phyloP scores from a whole-genome alignment of 2,329 filamentous ascomycete species.

The Botrytis tulipae region DNA sequence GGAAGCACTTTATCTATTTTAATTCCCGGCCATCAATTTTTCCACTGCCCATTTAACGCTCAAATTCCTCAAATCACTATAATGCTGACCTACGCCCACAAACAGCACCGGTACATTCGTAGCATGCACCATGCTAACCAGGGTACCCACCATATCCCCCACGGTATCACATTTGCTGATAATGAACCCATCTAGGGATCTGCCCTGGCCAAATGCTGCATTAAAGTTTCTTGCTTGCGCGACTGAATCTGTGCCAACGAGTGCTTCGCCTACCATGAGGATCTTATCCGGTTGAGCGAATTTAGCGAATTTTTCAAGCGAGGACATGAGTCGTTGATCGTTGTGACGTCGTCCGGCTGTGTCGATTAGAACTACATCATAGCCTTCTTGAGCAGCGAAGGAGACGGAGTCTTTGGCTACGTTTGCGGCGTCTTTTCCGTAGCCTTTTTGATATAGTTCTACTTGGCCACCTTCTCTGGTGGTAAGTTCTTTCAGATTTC shows the following conservation, averaged over 20 bases:
- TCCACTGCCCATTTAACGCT: conserved; percentile 69
- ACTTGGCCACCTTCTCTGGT: conserved; percentile 80
- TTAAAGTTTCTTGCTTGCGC: conserved; percentile 97
- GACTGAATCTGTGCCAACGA: conserved; percentile 93
- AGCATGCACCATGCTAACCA: conserved; percentile 96
- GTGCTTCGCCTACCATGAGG: conserved; percentile 87
- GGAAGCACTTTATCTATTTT: conserved; percentile 8
- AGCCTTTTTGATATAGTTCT: conserved; percentile 94
- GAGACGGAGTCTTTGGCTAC: conserved; percentile 93
- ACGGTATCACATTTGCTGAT: conserved; percentile 99
- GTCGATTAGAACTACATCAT: conserved; percentile 94
- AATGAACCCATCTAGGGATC: conserved; percentile 91
- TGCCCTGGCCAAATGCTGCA: conserved; percentile 76
- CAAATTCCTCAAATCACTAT: conserved; percentile 65
- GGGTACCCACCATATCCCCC: conserved; percentile 85
- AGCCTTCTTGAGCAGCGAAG: conserved; percentile 71
- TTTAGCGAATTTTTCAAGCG: conserved; percentile 94
- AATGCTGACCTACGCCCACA: conserved; percentile 72
- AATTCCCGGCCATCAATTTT: conserved; percentile 52
- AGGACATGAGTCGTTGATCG: conserved; percentile 92
- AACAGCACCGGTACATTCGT: conserved; percentile 96
- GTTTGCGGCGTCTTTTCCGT: conserved; percentile 94
- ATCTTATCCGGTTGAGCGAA: conserved; percentile 97
- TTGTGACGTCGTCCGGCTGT: conserved; percentile 95
- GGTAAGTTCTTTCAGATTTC: conserved; percentile 86